Conservation (phyloP, 345 rosid species). For the Salix dunnii region DNA sequence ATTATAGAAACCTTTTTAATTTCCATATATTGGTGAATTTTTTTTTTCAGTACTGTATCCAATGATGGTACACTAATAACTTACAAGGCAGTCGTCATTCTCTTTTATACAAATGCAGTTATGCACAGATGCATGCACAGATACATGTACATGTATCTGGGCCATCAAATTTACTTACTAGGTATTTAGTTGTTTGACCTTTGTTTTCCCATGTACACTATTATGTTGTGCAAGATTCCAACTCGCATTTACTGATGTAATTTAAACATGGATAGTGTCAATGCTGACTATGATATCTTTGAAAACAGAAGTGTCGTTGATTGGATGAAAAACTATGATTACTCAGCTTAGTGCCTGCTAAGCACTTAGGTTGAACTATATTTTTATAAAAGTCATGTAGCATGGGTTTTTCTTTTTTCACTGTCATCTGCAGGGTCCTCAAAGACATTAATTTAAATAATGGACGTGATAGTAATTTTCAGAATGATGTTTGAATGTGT, state of each 20-base stretch:
- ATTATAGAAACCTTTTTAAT: neutral
- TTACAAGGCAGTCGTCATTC: neutral
- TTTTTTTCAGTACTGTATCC: neutral
- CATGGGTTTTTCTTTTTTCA: neutral
- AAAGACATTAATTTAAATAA: slow-evolving; percentile 28
- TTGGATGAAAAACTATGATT: neutral
- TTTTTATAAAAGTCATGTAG: neutral
- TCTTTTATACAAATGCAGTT: neutral
- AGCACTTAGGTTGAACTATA: slow-evolving; percentile 2
- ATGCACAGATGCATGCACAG: neutral
- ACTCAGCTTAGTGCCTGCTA: neutral
- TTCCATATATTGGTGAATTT: neutral
- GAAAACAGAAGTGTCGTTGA: neutral
- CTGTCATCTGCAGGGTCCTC: slow-evolving; percentile 49
- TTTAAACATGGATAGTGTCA: neutral
- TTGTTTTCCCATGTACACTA: neutral
- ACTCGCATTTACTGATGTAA: neutral
- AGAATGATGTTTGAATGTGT: too few species aligned
- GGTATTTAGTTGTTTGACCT: neutral
- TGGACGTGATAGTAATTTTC: too few species aligned
- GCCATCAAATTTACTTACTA: neutral
- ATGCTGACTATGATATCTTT: neutral
- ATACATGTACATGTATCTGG: neutral
- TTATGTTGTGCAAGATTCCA: slow-evolving; percentile 2
- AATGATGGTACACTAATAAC: neutral